These are phyloP conservation scores for Uncinocarpus reesii DNA, from an alignment of 2,329 filamentous ascomycete genomes.

Conservation along the genomic window DNA sequence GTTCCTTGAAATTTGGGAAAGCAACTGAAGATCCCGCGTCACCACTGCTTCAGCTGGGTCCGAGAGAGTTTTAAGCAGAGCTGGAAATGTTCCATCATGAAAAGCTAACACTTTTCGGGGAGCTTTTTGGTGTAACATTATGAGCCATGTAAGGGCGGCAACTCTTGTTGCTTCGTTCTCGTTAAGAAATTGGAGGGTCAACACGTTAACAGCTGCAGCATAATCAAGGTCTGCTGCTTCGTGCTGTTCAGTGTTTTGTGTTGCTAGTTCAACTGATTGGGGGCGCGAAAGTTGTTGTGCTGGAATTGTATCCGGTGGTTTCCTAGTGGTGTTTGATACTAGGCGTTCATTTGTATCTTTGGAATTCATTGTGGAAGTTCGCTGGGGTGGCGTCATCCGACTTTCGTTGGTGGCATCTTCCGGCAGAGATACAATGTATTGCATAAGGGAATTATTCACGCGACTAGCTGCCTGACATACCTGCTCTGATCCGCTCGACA, in stretches of 20 bases:
- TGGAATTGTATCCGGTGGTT: conserved; percentile 21
- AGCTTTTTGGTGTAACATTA: conserved; percentile 94
- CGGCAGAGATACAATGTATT: conserved; percentile 84
- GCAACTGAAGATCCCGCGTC: conserved; percentile 79
- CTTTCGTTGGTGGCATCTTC: conserved; percentile 48
- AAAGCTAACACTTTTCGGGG: conserved; percentile 88
- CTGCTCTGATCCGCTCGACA: conserved; percentile 82
- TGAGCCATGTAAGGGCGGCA: conserved; percentile 86
- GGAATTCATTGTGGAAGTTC: conserved; percentile 32
- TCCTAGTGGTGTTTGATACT: conserved; percentile 33
- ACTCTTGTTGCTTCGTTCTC: conserved; percentile 94
- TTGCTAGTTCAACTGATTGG: conserved; percentile 17
- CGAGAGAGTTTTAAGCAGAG: conserved; percentile 87
- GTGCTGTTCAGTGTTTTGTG: conserved; percentile 27
- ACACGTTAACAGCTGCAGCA: conserved; percentile 80
- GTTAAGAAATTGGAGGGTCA: conserved; percentile 88
- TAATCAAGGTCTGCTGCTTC: conserved; percentile 71
- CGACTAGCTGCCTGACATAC: conserved; percentile 79
- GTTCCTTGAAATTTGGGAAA: conserved; percentile 92
- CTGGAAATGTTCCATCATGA: conserved; percentile 94
- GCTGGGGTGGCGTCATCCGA: conserved; percentile 29
- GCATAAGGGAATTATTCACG: conserved; percentile 84
- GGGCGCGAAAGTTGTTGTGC: conserved; percentile 22
- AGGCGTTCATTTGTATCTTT: conserved; percentile 32
- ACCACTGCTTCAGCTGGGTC: conserved; percentile 94